Evolutionary conservation across 441 rosid species (phyloP).

Genomic region (Eutrema salsugineum): DNA sequence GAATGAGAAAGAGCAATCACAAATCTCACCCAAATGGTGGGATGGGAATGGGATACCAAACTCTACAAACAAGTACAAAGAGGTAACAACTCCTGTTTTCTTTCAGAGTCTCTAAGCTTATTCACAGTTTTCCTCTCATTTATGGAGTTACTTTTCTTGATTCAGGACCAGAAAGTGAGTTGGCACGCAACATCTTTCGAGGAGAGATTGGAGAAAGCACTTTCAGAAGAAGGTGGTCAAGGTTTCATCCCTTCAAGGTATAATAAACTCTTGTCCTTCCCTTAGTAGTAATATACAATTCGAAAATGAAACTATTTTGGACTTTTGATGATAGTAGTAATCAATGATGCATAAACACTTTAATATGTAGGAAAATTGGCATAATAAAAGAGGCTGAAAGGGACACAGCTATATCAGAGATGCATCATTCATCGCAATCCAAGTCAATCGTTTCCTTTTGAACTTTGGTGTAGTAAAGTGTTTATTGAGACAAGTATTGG

Average conservation of each 20-base stretch:
- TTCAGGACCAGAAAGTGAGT: conserved; percentile 89
- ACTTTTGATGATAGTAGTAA: background rate
- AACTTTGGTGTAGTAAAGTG: background rate
- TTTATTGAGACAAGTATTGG: background rate
- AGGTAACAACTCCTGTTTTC: conserved; percentile 44
- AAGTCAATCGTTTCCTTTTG: conserved; percentile 61
- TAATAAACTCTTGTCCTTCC: background rate
- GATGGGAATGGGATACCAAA: conserved; percentile 98
- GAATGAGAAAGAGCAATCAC: conserved; percentile 58
- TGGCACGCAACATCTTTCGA: conserved; percentile 96
- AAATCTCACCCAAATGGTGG: conserved; percentile 82
- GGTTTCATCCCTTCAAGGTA: conserved; percentile 54
- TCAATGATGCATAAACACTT: background rate
- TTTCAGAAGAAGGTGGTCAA: conserved; percentile 53
- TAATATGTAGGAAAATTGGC: conserved; percentile 13
- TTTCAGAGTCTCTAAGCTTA: background rate
- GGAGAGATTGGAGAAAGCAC: conserved; percentile 90
- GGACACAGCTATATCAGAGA: conserved; percentile 59
- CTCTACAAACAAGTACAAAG: conserved; percentile 92
- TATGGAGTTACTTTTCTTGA: background rate
- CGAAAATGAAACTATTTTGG: background rate
- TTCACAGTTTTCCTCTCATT: background rate
- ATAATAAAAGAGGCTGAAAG: conserved; percentile 33
- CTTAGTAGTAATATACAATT: background rate
- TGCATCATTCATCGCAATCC: conserved; percentile 45